A percentile compares a stretch with the other conserved stretches of the same genome.
These are phyloP conservation scores for Colletotrichum filicis DNA, from an alignment of 2,329 filamentous ascomycete genomes.

Conservation along the genomic window DNA sequence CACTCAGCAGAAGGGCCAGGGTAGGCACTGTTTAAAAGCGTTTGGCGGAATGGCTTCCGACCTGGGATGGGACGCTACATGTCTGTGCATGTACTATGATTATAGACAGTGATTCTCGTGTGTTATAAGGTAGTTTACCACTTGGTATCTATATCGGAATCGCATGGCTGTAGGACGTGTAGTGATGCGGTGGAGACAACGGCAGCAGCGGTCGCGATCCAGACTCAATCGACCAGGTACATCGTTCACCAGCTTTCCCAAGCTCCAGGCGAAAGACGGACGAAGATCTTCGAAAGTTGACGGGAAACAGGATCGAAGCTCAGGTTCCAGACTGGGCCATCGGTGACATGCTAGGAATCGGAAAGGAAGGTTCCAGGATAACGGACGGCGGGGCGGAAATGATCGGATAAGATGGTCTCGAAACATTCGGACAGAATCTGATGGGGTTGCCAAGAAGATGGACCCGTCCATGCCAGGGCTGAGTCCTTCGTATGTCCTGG, in stretches of 20 bases:
- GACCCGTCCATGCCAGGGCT: not conserved
- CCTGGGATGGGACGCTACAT: not conserved
- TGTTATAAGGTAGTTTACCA: not conserved
- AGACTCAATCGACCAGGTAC: constrained; percentile 27
- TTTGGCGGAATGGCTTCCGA: constrained; percentile 14
- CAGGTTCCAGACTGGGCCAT: not conserved
- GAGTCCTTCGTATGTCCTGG: not conserved
- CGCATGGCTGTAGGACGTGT: not conserved
- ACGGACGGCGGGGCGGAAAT: not conserved
- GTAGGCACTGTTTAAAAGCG: not conserved
- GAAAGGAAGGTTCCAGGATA: constrained; percentile 1
- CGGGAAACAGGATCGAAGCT: not conserved
- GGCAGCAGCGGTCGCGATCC: constrained; percentile 10
- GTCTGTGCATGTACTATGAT: not conserved
- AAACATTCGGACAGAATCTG: constrained; percentile 11
- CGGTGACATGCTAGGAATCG: constrained; percentile 19
- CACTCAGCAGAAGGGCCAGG: constrained; percentile 9
- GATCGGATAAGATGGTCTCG: constrained; percentile 20
- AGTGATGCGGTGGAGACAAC: constrained; percentile 7
- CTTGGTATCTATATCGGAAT: constrained; percentile 1
- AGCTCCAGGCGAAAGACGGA: constrained; percentile 15
- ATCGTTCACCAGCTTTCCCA: constrained; percentile 4
- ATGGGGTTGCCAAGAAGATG: constrained; percentile 19
- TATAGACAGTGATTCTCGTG: not conserved
- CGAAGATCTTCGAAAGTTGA: constrained; percentile 14